Base-by-base conservation (phyloP, 352 stramenopile species). In the Globisporangium radiosum region DNA sequence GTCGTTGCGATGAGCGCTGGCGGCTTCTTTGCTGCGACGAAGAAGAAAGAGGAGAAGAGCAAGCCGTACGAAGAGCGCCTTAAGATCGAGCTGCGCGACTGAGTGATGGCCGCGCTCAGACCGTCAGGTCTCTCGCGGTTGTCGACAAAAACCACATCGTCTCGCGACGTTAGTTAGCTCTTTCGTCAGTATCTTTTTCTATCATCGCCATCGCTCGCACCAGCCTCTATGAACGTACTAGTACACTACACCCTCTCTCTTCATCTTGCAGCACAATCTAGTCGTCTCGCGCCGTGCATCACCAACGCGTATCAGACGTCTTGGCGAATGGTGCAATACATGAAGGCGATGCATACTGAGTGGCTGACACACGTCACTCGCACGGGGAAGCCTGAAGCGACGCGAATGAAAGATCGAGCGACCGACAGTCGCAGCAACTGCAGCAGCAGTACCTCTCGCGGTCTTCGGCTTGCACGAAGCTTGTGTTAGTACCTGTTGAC, bases 41-140 rank as follows among this genome's bases (percentile, higher is more conserved):
- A 85, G 45, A 86, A 77, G 45, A 62, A 87, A 19, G 67, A 77
- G 8, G 63, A 59, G 14, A 86, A 85, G 64, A 73, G 75, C 52
- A 58, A 75, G 68, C 72, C 67, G 62, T 91, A 88, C 57, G 81
- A 91, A 59, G 81, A 88, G 39, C 81, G 79, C 50, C 69, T 88
- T 59, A 68, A 91, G 39, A 88, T 91, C 51, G 56, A 86, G 56
- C 65, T 89, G 17, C 74, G 66, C 36, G 66, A 76, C 11, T 56
- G 72, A 75, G 25, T 42, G 10, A 51, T 52, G 38, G 11, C 14
- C 5, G 17, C 47, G 47, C 47, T 38, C 25, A 33, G 25, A 33
- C 25, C 25, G 25, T 47, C 42, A 5, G 11, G 10, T 45, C 42
- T 7, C 47, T 37, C 5, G 7, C 15, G n/a, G 11, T 25, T 5